Percentiles rank a stretch among this genome's conserved stretches.
Conservation (phyloP, 176 grass and related monocot species). For the Bromus sterilis region DNA sequence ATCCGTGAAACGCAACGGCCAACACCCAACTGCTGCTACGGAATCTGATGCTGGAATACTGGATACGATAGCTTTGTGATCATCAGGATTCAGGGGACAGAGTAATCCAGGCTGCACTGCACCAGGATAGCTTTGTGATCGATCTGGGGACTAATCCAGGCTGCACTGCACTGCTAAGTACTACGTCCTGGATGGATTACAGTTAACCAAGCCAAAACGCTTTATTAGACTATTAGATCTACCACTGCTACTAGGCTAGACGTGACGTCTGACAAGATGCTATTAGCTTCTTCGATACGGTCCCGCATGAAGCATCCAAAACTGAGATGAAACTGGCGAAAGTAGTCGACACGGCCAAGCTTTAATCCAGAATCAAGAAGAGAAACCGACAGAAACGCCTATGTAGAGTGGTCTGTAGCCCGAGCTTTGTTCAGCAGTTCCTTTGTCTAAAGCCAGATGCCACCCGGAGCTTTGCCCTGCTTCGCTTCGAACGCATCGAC, state of each 20-base stretch:
- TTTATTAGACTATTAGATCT: neutral
- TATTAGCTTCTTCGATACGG: neutral
- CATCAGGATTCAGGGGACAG: no score
- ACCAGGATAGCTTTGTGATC: neutral
- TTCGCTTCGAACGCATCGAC: slow-evolving; percentile 41
- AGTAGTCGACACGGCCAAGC: slow-evolving; percentile 1
- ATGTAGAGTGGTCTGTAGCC: neutral
- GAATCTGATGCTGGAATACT: neutral
- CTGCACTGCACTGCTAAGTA: no score
- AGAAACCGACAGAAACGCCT: neutral
- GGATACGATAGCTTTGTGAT: neutral
- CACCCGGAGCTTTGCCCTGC: neutral
- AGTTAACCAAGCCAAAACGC: neutral
- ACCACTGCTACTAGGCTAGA: no score
- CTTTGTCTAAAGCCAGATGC: slow-evolving; percentile 14
- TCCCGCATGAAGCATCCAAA: neutral
- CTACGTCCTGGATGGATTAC: neutral
- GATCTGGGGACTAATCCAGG: neutral
- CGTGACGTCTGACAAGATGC: neutral
- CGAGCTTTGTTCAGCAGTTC: neutral
- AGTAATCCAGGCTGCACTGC: neutral
- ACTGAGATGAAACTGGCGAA: neutral
- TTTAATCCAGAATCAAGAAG: neutral
- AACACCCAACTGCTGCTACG: neutral
- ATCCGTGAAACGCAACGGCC: neutral